Evolutionary conservation across 2,329 filamentous ascomycete genomes (phyloP), one percentile per base, ranked within the genome.

Genomic region (Fusarium sp.): DNA sequence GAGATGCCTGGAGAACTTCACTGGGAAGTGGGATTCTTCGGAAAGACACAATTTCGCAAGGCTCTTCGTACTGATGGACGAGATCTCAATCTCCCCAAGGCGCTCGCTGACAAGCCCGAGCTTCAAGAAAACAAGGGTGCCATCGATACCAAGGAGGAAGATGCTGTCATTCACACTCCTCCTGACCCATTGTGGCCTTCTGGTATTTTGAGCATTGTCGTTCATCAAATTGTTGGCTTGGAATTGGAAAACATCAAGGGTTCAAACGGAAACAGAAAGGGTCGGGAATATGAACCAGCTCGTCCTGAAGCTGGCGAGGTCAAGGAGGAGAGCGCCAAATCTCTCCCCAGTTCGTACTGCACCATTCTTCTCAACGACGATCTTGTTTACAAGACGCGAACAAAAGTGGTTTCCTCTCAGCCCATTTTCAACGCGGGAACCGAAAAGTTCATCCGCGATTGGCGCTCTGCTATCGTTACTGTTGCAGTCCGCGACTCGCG

Each of bases 401-500:
- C 93, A 35, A 98, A 99, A 83, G 94, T 94, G 6, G 91, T 97
- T 10, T 96, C 92, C 35, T 96, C 93, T 51, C 94, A 96, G 77
- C 96, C 96, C 3, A 97, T 98, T 67, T 98, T 97, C 85, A 97
- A 98, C 72, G 94, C 96, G 5, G 95, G 95, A 61, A 97, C 94
- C 0, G 96, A 99, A 76, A 88, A 91, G 14, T 98, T 98, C 72
- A 83, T 98, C 29, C 90, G 95, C 21, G 95, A 99, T 75, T 99
- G 96, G 96, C 87, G 93, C 66, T 96, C 92, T 18, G 86, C 88
- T 43, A 91, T 97, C 58, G 86, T 97, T 53, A 97, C 94, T 0
- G 85, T 98, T 48, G 92, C 93, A 1, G 94, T 97, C 17, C 91
- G 96, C 25, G 95, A 98, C 76, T 89, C 91, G 13, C 89, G 95